Percentiles rank a stretch among this genome's conserved stretches.
Evolutionary conservation across 352 stramenopile genomes (phyloP).

Genomic region (Globisporangium paroecandrum): DNA sequence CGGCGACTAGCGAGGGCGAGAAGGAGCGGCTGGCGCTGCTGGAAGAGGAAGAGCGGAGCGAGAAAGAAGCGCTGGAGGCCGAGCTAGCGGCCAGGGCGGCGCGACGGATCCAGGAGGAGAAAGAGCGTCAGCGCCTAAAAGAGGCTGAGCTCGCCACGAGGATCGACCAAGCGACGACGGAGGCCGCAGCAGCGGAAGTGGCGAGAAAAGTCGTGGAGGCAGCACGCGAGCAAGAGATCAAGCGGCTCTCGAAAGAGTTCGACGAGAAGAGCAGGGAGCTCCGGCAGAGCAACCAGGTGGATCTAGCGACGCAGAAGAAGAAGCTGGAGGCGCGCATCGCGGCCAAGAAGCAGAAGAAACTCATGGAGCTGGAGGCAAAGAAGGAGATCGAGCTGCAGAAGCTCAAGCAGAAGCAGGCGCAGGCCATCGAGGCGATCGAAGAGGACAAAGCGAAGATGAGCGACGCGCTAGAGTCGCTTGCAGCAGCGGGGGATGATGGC

Average conservation of each 20-base stretch:
- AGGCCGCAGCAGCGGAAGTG: slow-evolving; percentile 35
- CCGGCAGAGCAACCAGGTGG: slow-evolving; percentile 47
- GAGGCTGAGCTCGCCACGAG: slow-evolving; percentile 39
- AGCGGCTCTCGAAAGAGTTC: slow-evolving; percentile 62
- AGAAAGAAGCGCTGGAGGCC: slow-evolving; percentile 26
- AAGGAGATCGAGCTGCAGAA: slow-evolving; percentile 48
- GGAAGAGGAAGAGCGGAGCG: slow-evolving; percentile 33
- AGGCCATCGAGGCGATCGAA: slow-evolving; percentile 35
- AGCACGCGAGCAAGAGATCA: slow-evolving; percentile 44
- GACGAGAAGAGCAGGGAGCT: slow-evolving; percentile 60
- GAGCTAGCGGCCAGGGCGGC: slow-evolving; percentile 31
- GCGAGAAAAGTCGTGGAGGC: slow-evolving; percentile 44
- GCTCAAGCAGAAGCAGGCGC: slow-evolving; percentile 38
- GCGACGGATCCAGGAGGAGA: slow-evolving; percentile 48
- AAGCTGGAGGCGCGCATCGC: slow-evolving; percentile 71
- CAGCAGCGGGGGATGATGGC: not conserved
- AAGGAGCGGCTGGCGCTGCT: slow-evolving; percentile 25
- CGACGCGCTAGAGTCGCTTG: slow-evolving; percentile 20
- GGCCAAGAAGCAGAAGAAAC: slow-evolving; percentile 74
- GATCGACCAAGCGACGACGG: slow-evolving; percentile 35
- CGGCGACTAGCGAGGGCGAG: slow-evolving; percentile 19
- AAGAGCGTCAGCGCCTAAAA: slow-evolving; percentile 43
- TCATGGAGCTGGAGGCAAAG: slow-evolving; percentile 70
- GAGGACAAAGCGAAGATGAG: slow-evolving; percentile 32
- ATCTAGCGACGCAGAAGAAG: slow-evolving; percentile 57